These are phyloP conservation scores for Umbelopsis vinacea DNA, from an alignment of 192 early-diverging fungal genomes.

Conservation along the genomic window DNA sequence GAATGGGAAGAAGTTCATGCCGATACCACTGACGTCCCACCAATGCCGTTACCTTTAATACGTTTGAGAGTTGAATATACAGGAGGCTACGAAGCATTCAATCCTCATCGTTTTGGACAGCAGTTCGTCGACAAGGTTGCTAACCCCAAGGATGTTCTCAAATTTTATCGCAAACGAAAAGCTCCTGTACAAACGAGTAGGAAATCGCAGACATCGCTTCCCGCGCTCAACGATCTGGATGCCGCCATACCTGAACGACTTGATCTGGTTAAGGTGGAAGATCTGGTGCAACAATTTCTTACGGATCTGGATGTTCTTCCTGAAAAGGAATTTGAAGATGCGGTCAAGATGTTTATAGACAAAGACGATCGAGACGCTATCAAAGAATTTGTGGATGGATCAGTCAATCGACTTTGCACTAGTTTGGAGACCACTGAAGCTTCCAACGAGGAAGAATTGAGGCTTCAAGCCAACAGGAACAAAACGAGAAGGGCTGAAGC, in stretches of 20 bases:
- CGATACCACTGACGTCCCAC: neutral
- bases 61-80: conserved; percentile 89
- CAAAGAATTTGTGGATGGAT: conserved; percentile 58
- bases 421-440: neutral
- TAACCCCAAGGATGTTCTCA: conserved; percentile 86
- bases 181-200: neutral
- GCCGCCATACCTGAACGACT: conserved; percentile 56
- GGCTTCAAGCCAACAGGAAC: neutral
- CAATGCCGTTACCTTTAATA: conserved; percentile 76
- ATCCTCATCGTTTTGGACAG: conserved; percentile 86
- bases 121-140: conserved; percentile 81
- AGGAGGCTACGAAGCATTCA: conserved; percentile 82
- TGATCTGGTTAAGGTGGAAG: conserved; percentile 73
- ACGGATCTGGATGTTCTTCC: conserved; percentile 72
- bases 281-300: conserved; percentile 77
- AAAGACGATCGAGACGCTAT: conserved; percentile 89
- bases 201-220: conserved; percentile 11
- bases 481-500: conserved; percentile 27
- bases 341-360: conserved; percentile 77
- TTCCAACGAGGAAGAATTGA: neutral
- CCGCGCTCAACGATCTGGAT: conserved; percentile 38
- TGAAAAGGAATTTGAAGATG: conserved; percentile 77
- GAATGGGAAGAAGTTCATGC: conserved; percentile 50
- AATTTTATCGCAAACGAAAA: conserved; percentile 71
- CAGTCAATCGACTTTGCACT: conserved; percentile 38